Evolutionary conservation across 495 filamentous ascomycete genomes (phyloP), one percentile per base, ranked within the genome.

Genomic region (Aspergillus carlsbadensis): DNA sequence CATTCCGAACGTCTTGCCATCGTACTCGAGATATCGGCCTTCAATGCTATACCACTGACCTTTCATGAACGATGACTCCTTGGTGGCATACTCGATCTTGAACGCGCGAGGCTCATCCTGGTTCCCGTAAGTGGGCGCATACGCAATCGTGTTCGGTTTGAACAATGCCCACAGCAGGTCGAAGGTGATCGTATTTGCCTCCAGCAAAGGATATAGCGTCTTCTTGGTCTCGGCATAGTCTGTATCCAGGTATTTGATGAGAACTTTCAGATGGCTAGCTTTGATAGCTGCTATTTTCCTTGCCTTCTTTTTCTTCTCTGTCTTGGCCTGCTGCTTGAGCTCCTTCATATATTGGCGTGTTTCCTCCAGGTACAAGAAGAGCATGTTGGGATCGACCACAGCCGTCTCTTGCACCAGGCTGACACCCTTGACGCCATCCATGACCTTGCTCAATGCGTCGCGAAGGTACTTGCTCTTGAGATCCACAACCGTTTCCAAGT

Each of bases 131-230:
- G 90, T 94, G 2, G 84, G 83, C 0, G 89, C 88, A 62, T 88
- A 93, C 1, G 87, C 87, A 35, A 96, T 82, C 13, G 90, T 90
- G 63, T 95, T 93, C 6, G 92, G 92, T 63, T 96, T 95, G 78
- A 90, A 92, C 6, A 97, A 72, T 2, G 92, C 91, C 92, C 92
- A 96, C 5, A 95, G 69, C 10, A 96, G 81, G 54, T 96, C 91
- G 56, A 92, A 97, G 5, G 91, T 95, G 66, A 97, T 96, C 50
- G 87, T 87, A 26, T 89, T 88, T 47, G 87, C 86, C 55, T 92
- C 86, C 14, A 96, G 78, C 63, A 96, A 79, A 0, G 92, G 91
- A 60, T 91, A 89, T 2, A 97, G 79, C 10, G 86, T 90, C 64
- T 90, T 89, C 69, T 92, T 92, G 10, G 74, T 84, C 29, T 90